These are phyloP conservation scores for Penicillium sp. DNA, from an alignment of 2,329 filamentous ascomycete species.

Conservation along the genomic window DNA sequence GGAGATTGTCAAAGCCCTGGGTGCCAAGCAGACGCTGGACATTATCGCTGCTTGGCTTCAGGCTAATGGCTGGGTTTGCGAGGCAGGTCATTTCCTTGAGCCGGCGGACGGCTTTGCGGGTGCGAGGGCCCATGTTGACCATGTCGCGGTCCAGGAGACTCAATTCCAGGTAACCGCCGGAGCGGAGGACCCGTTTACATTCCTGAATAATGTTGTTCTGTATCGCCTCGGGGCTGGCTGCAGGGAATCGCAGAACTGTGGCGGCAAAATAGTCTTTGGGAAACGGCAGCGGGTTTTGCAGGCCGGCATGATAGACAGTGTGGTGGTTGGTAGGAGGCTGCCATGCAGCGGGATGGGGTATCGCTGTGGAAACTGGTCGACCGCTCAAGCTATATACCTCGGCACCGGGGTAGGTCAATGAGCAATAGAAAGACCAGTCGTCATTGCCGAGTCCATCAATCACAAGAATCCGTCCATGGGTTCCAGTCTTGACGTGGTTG, in stretches of 20 bases:
- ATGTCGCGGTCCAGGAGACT: conserved; percentile 52
- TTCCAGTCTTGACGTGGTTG: conserved; percentile 42
- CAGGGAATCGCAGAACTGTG: conserved; percentile 48
- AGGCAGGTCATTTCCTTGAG: conserved; percentile 49
- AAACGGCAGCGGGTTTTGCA: conserved; percentile 47
- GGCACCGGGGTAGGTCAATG: conserved; percentile 48
- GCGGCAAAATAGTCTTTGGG: conserved; percentile 49
- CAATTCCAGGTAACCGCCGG: conserved; percentile 51
- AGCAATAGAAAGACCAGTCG: conserved; percentile 55
- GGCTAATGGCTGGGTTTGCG: conserved; percentile 43
- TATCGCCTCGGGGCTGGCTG: conserved; percentile 44
- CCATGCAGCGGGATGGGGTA: conserved; percentile 43
- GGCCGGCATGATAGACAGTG: conserved; percentile 42
- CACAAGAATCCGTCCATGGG: conserved; percentile 47
- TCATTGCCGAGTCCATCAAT: conserved; percentile 54
- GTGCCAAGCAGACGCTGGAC: conserved; percentile 48
- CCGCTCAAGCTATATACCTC: conserved; percentile 47
- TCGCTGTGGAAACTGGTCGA: conserved; percentile 32
- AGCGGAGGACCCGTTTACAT: conserved; percentile 50
- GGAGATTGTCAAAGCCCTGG: conserved; percentile 50
- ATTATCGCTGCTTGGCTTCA: conserved; percentile 50
- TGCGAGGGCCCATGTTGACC: conserved; percentile 51
- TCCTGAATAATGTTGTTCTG: conserved; percentile 49
- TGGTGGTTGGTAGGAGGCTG: conserved; percentile 45
- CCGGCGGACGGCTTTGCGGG: conserved; percentile 45